A percentile compares a stretch with the other conserved stretches of the same genome.
Conservation (phyloP, 164 flowering plant species). For the Dillenia turbinata region DNA sequence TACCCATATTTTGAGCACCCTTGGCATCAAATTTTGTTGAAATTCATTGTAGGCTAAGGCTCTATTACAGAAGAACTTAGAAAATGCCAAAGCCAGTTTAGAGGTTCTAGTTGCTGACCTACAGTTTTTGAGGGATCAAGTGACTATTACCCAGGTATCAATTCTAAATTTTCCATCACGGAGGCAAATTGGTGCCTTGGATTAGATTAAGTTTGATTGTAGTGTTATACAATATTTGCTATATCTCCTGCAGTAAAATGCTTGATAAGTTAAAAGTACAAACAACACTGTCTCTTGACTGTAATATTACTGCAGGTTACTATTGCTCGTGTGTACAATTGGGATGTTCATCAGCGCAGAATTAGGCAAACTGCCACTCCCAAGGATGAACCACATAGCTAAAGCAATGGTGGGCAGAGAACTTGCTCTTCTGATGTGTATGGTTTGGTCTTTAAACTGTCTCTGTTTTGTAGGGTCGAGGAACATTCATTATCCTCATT, state of each 20-base stretch:
- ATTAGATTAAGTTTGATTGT: background rate
- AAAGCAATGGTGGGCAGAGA: too few relatives aligned
- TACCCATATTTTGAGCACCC: too few relatives aligned
- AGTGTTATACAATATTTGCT: background rate
- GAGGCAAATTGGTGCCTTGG: background rate
- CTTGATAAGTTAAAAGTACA: too few relatives aligned
- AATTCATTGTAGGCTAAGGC: slow-evolving; percentile 50
- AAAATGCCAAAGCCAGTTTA: slow-evolving; percentile 91
- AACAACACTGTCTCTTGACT: slow-evolving; percentile 2
- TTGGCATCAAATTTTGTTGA: background rate
- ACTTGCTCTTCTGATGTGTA: too few relatives aligned
- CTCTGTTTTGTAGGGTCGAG: too few relatives aligned
- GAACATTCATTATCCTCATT: too few relatives aligned
- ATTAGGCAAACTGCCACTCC: slow-evolving; percentile 39
- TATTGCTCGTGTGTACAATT: slow-evolving; percentile 91
- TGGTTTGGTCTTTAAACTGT: too few relatives aligned
- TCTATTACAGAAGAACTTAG: slow-evolving; percentile 69
- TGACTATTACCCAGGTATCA: slow-evolving; percentile 75
- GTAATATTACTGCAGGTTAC: slow-evolving; percentile 55
- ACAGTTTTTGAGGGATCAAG: slow-evolving; percentile 85
- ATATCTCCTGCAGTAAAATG: background rate
- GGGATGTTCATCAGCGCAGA: slow-evolving; percentile 98
- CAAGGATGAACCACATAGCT: slow-evolving; percentile 17
- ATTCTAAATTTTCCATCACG: background rate
- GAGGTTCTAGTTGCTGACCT: slow-evolving; percentile 76